Base-by-base conservation (phyloP, 2,329 filamentous ascomycete species). In the Mariannaea sp. region DNA sequence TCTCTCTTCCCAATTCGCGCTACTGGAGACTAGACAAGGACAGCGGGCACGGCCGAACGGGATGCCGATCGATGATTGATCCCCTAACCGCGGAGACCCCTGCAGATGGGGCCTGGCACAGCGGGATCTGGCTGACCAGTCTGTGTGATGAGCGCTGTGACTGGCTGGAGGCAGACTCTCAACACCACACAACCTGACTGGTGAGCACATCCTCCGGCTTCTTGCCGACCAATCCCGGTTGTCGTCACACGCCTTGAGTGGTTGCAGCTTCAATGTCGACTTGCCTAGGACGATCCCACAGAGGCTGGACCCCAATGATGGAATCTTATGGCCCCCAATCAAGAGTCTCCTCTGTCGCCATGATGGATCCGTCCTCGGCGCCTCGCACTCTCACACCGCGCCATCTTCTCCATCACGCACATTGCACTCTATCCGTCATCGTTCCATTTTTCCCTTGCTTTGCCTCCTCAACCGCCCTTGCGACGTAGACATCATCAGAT, bases 1-100 rank as follows among this genome's bases (percentile, higher is more conserved):
- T 12, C 29, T 32, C 29, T 32, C 5, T 12, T 32, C 29, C 5
- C 29, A 32, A n/a, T 6, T 6, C 5, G 13, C 29, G 4, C 29
- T 32, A 6, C 10, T n/a, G 24, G 41, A 5, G 20, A 30, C 51
- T 44, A 52, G 49, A 48, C 50, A 48, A n/a, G 50, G 50, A 30
- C 27, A 19, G 8, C 16, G 9, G 19, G 35, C 17, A 22, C 10
- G 17, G 5, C 12, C 10, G 19, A n/a, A 19, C 35, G 35, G 35
- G 35, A 39, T 29, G 41, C 17, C 41, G 30, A 35, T 44, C 16
- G 17, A 16, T 60, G 20, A 57, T 55, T 58, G 59, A 51, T 9
- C 7, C 44, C 59, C 44, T 61, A 58, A 40, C 58, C 58, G 58
- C 57, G 52, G n/a, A 43, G 47, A 29, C 16, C 39, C 47, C n/a